Percentiles rank a stretch among this genome's conserved stretches.
Conservation (phyloP, 169 alveolate genomes). For the Babesia gibsoni region DNA sequence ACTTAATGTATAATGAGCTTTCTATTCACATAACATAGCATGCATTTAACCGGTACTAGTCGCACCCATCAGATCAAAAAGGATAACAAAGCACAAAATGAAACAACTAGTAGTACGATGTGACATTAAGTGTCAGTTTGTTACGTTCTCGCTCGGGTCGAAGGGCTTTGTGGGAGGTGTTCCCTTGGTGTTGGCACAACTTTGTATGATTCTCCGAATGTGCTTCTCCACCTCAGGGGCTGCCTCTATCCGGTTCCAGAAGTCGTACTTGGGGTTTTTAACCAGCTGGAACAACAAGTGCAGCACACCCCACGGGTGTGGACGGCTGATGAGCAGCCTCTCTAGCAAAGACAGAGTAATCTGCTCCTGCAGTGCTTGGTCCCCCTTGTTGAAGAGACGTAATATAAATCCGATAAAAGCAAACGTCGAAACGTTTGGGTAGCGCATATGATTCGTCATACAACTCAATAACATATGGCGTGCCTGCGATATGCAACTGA, state of each 20-base stretch:
- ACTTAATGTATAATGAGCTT: too few relatives aligned
- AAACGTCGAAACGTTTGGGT: slow-evolving; percentile 93
- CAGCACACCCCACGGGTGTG: slow-evolving; percentile 96
- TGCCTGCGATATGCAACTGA: slow-evolving; percentile 78
- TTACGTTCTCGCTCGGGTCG: slow-evolving; percentile 3
- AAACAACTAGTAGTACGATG: too few relatives aligned
- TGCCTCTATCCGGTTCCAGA: slow-evolving; percentile 55
- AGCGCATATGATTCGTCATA: slow-evolving; percentile 93
- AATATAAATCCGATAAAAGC: slow-evolving; percentile 82
- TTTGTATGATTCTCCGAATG: slow-evolving; percentile 39
- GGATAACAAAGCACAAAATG: too few relatives aligned
- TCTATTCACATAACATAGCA: too few relatives aligned
- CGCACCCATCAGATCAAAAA: too few relatives aligned
- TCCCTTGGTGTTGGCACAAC: slow-evolving; percentile 6
- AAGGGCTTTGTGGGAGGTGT: slow-evolving; percentile 4
- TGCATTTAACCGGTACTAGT: too few relatives aligned
- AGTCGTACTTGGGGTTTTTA: slow-evolving; percentile 47
- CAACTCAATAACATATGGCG: slow-evolving; percentile 88
- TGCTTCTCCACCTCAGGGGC: slow-evolving; percentile 59
- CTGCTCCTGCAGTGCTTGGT: slow-evolving; percentile 87
- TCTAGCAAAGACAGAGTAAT: slow-evolving; percentile 86
- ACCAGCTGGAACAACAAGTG: slow-evolving; percentile 58
- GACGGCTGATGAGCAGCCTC: slow-evolving; percentile 87
- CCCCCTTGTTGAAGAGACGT: slow-evolving; percentile 77
- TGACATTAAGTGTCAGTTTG: too few relatives aligned